Percentiles rank a stretch among this genome's conserved stretches.
phyloP scores from a whole-genome alignment of 495 filamentous ascomycete genomes.

The Penicillium longicatenatum region DNA sequence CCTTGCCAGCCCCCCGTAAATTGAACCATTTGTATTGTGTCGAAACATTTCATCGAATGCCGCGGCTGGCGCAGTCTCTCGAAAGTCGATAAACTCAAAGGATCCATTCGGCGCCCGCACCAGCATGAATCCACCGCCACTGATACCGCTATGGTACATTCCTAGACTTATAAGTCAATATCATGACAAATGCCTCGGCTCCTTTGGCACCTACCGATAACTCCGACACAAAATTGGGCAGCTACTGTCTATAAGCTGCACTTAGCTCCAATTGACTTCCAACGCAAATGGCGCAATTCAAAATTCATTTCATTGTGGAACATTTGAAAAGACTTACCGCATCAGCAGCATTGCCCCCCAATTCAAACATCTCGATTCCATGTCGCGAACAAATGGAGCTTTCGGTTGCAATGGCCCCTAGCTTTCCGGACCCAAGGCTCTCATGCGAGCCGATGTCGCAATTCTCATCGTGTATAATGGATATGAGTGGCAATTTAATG shows the following conservation, averaged over 20 bases:
- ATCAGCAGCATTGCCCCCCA: constrained; percentile 76
- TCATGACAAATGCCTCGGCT: neutral
- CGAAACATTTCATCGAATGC: constrained; percentile 80
- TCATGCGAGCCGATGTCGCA: neutral
- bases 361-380: constrained; percentile 68
- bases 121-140: constrained; percentile 88
- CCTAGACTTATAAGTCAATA: constrained; percentile 33
- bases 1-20: constrained; percentile 67
- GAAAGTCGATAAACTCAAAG: constrained; percentile 81
- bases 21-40: constrained; percentile 50
- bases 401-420: constrained; percentile 81
- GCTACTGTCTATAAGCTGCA: constrained; percentile 55
- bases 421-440: constrained; percentile 36
- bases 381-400: constrained; percentile 73
- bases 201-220: constrained; percentile 54
- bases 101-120: constrained; percentile 62
- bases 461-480: constrained; percentile 5
- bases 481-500: constrained; percentile 27
- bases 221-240: constrained; percentile 73
- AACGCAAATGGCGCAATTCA: neutral
- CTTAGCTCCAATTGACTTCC: neutral
- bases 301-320: neutral
- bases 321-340: constrained; percentile 44
- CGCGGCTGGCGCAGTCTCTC: constrained; percentile 80
- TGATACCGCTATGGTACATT: constrained; percentile 88